A percentile compares a stretch with the other conserved stretches of the same genome.
Conservation (phyloP, 2,329 filamentous ascomycete genomes). For the Aureobasidium mangrovei region DNA sequence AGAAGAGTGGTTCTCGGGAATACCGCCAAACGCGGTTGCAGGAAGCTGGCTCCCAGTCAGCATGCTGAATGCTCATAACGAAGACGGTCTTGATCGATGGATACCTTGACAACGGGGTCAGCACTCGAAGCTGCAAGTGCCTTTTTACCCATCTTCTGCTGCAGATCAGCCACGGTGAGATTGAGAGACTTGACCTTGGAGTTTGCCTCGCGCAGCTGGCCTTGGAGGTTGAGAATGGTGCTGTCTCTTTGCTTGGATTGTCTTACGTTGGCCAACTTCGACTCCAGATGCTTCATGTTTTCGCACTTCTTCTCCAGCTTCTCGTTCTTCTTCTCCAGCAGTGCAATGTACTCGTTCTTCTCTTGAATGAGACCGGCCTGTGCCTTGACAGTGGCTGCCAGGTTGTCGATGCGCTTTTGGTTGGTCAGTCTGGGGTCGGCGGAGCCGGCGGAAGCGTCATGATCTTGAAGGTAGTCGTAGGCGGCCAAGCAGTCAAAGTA, state of each 20-base stretch:
- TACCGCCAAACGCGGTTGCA: background rate
- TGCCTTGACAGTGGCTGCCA: slow-evolving; percentile 2
- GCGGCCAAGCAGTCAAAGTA: background rate
- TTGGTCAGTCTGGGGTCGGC: background rate
- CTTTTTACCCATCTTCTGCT: no score
- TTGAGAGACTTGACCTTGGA: background rate
- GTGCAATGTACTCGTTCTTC: background rate
- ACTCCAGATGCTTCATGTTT: no score
- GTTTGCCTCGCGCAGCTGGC: background rate
- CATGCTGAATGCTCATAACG: no score
- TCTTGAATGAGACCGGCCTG: background rate
- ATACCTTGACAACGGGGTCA: no score
- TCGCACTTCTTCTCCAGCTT: background rate
- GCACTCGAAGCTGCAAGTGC: no score
- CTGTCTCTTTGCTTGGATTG: no score
- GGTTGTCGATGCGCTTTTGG: slow-evolving; percentile 1
- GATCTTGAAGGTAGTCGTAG: slow-evolving; percentile 5
- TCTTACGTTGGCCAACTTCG: no score
- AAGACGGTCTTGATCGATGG: no score
- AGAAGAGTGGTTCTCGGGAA: slow-evolving; percentile 1
- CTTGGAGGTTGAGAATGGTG: no score
- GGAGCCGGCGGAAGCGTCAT: background rate
- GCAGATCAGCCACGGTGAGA: background rate
- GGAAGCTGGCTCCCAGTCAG: background rate
- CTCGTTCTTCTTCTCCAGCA: slow-evolving; percentile 6